Evolutionary conservation across 108 stramenopile genomes (phyloP).

Genomic region (Conticribra weissflogii): DNA sequence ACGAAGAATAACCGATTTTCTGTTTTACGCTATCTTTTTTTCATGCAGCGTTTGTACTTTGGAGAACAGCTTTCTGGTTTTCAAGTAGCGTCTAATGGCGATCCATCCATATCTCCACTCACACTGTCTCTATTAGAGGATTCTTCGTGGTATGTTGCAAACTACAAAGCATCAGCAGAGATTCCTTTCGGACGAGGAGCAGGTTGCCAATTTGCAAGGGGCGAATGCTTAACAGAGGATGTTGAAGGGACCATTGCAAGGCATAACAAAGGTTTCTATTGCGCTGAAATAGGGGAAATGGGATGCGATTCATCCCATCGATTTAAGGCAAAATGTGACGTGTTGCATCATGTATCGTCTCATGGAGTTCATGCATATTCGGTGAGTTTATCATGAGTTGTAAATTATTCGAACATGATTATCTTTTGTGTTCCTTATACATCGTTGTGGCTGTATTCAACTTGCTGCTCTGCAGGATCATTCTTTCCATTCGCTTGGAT

Average conservation of each 20-base stretch:
- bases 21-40: background rate
- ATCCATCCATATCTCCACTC: slow-evolving; percentile 37
- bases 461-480: background rate
- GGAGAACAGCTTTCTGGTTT: slow-evolving; percentile 47
- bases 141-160: slow-evolving; percentile 54
- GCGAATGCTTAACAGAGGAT: slow-evolving; percentile 20
- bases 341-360: slow-evolving; percentile 14
- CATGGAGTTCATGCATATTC: too few relatives aligned
- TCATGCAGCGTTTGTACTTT: slow-evolving; percentile 40
- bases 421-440: background rate
- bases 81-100: slow-evolving; percentile 3
- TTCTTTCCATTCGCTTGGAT: background rate
- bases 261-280: slow-evolving; percentile 32
- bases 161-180: slow-evolving; percentile 39
- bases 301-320: slow-evolving; percentile 44
- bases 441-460: too few relatives aligned
- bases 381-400: background rate
- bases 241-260: background rate
- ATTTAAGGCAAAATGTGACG: slow-evolving; percentile 43
- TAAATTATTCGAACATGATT: too few relatives aligned
- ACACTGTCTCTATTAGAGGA: slow-evolving; percentile 56
- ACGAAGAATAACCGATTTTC: background rate
- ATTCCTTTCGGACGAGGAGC: slow-evolving; percentile 44
- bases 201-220: slow-evolving; percentile 52
- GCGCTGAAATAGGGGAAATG: slow-evolving; percentile 27